Base-by-base conservation (phyloP, 2,329 filamentous ascomycete genomes). In the Fusarium liriodendri region DNA sequence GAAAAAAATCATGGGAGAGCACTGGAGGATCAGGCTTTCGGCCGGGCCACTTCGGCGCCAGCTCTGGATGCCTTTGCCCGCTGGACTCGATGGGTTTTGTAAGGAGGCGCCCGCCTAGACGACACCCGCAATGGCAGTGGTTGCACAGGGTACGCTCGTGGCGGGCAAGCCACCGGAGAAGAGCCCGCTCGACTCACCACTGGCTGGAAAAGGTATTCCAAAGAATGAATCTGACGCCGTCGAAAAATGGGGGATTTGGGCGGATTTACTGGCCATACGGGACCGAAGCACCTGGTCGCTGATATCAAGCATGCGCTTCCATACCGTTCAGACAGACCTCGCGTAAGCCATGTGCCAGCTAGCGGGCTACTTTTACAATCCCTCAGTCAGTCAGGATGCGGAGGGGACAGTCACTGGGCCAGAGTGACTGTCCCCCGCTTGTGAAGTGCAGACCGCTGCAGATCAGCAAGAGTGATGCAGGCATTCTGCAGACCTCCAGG, bases 371-470 rank as follows among this genome's bases (percentile, higher is more conserved):
- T 58, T 27, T 8, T 66, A 67, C 33, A 33, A 13, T 22, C 25
- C 42, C 11, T 62, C 35, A 45, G 57, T 62, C 57, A 47, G 55
- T 52, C 60, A 60, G 47, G 40, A 63, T 73, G 74, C 67, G 72
- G 67, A 77, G 66, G 67, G 29, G 27, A 29, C 27, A 29, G 27
- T 29, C 27, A 29, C 27, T 29, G 27, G 71, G 65, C 57, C 33
- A 54, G 50, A 32, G 18, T 14, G 27, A 33, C 54, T 60, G 25
- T 47, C 38, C 61, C 52, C 40, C 67, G 61, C 55, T 62, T 52
- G 62, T 47, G 64, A 67, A 76, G 69, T 52, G 64, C 69, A 76
- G 69, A 75, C 75, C 71, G 75, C 75, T 70, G 69, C 65, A 74
- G 71, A 77, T 72, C 73, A 75, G 71, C 67, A 71, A 74, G 37